Evolutionary conservation across 345 rosid species (phyloP).

Genomic region (Bruguiera parviflora): DNA sequence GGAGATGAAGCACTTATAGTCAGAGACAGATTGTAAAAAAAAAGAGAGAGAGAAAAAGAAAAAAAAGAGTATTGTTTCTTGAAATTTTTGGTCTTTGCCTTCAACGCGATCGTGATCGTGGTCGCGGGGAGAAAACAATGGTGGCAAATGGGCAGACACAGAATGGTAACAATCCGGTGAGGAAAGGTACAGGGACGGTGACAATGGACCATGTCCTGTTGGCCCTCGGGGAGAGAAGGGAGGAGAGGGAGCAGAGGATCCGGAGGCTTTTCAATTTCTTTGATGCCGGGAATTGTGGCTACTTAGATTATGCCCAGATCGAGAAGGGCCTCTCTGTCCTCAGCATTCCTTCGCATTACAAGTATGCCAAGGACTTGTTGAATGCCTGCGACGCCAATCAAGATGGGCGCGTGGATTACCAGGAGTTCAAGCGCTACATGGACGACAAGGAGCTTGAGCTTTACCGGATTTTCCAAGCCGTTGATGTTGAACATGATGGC

Average conservation of each 20-base stretch:
- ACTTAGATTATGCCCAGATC: slow-evolving; percentile 71
- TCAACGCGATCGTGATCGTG: no score
- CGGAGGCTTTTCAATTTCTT: slow-evolving; percentile 67
- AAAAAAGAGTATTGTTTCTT: no score
- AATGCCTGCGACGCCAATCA: slow-evolving; percentile 73
- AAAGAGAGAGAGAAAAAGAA: no score
- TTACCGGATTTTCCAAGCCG: slow-evolving; percentile 60
- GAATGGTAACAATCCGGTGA: slow-evolving; percentile 34
- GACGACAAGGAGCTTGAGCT: slow-evolving; percentile 77
- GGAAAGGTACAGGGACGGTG: slow-evolving; percentile 42
- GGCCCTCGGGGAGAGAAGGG: slow-evolving; percentile 73
- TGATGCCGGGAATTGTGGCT: slow-evolving; percentile 57
- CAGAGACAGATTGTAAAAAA: no score
- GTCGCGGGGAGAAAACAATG: no score
- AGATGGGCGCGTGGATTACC: slow-evolving; percentile 82
- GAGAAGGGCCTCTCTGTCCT: slow-evolving; percentile 75
- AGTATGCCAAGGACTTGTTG: slow-evolving; percentile 74
- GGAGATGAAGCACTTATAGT: no score
- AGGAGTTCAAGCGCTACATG: slow-evolving; percentile 86
- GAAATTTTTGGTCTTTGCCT: no score
- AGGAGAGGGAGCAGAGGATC: slow-evolving; percentile 74
- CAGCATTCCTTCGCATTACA: slow-evolving; percentile 64
- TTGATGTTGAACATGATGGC: slow-evolving; percentile 75
- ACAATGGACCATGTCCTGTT: slow-evolving; percentile 75
- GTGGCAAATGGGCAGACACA: no score